These are phyloP conservation scores for Penicillium sp. DNA, from an alignment of 2,329 filamentous ascomycete genomes.

Conservation along the genomic window DNA sequence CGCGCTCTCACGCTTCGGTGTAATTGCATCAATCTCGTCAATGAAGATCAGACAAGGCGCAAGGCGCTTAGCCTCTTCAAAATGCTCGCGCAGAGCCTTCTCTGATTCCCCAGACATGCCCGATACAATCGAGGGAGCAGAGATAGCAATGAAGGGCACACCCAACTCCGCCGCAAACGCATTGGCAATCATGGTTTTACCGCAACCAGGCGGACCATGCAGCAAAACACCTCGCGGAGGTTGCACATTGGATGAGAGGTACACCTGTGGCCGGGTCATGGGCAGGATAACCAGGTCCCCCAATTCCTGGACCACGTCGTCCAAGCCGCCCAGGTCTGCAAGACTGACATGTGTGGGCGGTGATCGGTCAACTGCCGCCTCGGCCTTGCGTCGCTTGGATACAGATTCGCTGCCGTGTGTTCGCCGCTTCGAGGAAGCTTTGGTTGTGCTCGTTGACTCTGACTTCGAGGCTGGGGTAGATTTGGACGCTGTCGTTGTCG, in stretches of 20 bases:
- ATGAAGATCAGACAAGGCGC: constrained; percentile 91
- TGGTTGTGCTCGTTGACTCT: constrained; percentile 27
- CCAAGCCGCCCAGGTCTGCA: constrained; percentile 74
- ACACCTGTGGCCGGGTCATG: constrained; percentile 67
- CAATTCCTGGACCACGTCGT: constrained; percentile 68
- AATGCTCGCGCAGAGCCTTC: constrained; percentile 80
- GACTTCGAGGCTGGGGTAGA: constrained; percentile 28
- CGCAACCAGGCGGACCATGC: constrained; percentile 81
- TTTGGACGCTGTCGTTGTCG: constrained; percentile 36
- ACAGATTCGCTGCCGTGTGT: constrained; percentile 66
- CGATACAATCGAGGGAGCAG: constrained; percentile 76
- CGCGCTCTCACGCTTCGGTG: constrained; percentile 78
- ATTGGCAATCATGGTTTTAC: constrained; percentile 81
- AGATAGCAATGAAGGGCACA: constrained; percentile 78
- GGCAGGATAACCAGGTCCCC: constrained; percentile 73
- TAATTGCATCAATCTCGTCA: constrained; percentile 89
- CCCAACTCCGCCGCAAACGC: constrained; percentile 75
- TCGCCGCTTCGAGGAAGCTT: constrained; percentile 54
- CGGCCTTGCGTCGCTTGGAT: constrained; percentile 64
- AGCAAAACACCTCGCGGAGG: constrained; percentile 74
- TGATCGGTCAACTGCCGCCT: constrained; percentile 58
- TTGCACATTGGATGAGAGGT: constrained; percentile 65
- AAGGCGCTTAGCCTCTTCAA: constrained; percentile 81
- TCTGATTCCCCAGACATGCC: constrained; percentile 90
- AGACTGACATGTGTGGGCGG: constrained; percentile 69